Evolutionary conservation across 176 grass and related monocot species (phyloP).

Genomic region (Oryza meyeriana): DNA sequence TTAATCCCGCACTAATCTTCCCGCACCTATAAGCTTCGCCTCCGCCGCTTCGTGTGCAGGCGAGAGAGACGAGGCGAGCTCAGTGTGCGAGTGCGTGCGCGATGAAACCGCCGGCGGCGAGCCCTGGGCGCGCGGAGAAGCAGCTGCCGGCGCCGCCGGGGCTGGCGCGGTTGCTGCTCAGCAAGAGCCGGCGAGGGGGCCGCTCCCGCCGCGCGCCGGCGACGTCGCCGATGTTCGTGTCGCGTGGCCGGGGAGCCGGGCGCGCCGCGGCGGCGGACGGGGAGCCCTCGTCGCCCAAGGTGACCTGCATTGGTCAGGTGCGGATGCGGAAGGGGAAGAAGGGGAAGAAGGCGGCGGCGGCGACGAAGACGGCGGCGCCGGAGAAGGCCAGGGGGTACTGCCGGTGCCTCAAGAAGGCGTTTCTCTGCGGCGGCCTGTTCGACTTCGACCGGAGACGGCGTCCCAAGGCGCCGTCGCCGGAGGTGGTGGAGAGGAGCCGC

Average conservation of each 20-base stretch:
- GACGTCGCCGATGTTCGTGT: slow-evolving; percentile 55
- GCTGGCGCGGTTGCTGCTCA: slow-evolving; percentile 54
- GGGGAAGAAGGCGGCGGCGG: slow-evolving; percentile 21
- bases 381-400: slow-evolving; percentile 41
- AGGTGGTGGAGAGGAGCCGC: not conserved
- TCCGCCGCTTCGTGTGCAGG: not conserved
- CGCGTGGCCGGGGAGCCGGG: slow-evolving; percentile 36
- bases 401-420: slow-evolving; percentile 58
- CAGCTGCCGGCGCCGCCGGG: slow-evolving; percentile 46
- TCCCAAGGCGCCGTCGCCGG: slow-evolving; percentile 29
- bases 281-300: slow-evolving; percentile 74
- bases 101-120: slow-evolving; percentile 51
- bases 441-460: slow-evolving; percentile 15
- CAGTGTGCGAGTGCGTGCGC: too few relatives aligned
- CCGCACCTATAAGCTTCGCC: slow-evolving; percentile 1
- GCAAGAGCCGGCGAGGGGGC: slow-evolving; percentile 45
- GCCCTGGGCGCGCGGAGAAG: slow-evolving; percentile 57
- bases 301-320: slow-evolving; percentile 88
- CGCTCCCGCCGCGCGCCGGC: slow-evolving; percentile 44
- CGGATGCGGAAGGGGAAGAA: slow-evolving; percentile 65
- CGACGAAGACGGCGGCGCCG: not conserved
- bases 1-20: not conserved
- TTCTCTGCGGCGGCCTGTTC: slow-evolving; percentile 61
- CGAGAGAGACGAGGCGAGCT: not conserved
- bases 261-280: slow-evolving; percentile 31